Percentiles rank a stretch among this genome's conserved stretches.
phyloP scores from a whole-genome alignment of 1,284 basidiomycete species.

The Marasmius oreades region DNA sequence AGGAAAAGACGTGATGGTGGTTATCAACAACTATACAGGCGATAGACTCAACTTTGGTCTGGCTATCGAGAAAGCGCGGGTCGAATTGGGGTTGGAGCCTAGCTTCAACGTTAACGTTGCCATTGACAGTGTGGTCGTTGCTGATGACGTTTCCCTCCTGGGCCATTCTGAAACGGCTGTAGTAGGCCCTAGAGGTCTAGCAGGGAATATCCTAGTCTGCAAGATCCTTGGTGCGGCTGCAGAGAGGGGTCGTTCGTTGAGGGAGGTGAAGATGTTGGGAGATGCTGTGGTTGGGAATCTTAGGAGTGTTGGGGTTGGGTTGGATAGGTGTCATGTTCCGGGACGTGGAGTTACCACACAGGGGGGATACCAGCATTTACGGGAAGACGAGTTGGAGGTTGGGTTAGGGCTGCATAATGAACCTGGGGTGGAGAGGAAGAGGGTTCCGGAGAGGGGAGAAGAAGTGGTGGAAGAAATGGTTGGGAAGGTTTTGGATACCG shows the following conservation, averaged over 20 bases:
- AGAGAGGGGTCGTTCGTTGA: constrained; percentile 41
- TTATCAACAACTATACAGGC: constrained; percentile 50
- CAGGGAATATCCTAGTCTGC: constrained; percentile 66
- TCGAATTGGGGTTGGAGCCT: constrained; percentile 35
- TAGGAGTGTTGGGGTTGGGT: constrained; percentile 47
- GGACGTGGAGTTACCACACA: constrained; percentile 31
- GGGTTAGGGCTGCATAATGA: constrained; percentile 60
- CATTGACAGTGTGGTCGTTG: constrained; percentile 59
- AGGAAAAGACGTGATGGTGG: constrained; percentile 30
- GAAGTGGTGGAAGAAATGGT: constrained; percentile 38
- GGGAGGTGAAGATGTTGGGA: constrained; percentile 46
- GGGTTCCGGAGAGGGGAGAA: constrained; percentile 24
- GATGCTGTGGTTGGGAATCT: constrained; percentile 41
- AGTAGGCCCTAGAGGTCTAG: constrained; percentile 55
- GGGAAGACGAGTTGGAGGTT: constrained; percentile 40
- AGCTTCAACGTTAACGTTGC: too few species aligned
- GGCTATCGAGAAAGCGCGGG: constrained; percentile 56
- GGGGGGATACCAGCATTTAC: constrained; percentile 21
- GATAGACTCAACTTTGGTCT: constrained; percentile 72
- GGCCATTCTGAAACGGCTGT: constrained; percentile 28
- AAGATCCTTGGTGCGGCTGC: constrained; percentile 63
- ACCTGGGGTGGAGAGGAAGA: constrained; percentile 41
- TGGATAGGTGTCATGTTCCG: constrained; percentile 58
- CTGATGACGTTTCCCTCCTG: constrained; percentile 62
- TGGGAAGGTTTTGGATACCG: constrained; percentile 21